Percentiles rank a stretch among this genome's conserved stretches.
phyloP scores from a whole-genome alignment of 129 eudicot genomes.

The Flaveria sonorensis region DNA sequence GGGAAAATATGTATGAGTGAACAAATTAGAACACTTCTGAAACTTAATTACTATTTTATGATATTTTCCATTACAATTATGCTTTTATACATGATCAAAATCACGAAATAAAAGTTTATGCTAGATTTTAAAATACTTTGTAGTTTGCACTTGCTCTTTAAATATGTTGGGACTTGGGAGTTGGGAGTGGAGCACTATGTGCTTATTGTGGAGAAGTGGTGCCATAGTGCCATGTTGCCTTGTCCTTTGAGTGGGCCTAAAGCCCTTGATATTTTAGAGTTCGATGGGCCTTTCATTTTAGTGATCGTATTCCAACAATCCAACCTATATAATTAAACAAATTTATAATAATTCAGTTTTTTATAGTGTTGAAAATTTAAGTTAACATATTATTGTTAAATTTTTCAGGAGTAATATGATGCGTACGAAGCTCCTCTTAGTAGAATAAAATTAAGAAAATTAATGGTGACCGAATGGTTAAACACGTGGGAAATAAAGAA shows the following conservation, averaged over 20 bases:
- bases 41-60: too few species aligned
- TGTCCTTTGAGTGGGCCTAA: neutral
- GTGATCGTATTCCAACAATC: neutral
- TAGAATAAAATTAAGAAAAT: neutral
- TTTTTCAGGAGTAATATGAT: neutral
- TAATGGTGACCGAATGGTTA: conserved; percentile 1
- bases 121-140: neutral
- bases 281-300: conserved; percentile 2
- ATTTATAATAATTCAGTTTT: neutral
- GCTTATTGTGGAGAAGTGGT: neutral
- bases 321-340: neutral
- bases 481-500: neutral
- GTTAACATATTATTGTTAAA: neutral
- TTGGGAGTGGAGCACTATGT: conserved; percentile 7
- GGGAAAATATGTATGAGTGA: too few species aligned
- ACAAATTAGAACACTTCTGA: too few species aligned
- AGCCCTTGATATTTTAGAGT: neutral
- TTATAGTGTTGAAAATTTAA: neutral
- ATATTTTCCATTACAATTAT: too few species aligned
- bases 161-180: neutral
- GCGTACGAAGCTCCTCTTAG: neutral
- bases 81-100: too few species aligned
- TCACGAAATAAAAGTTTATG: too few species aligned
- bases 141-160: neutral
- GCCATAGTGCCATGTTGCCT: neutral